Evolutionary conservation across 2,329 filamentous ascomycete genomes (phyloP), one percentile per base, ranked within the genome.

Genomic region (Diaporthe amygdali): DNA sequence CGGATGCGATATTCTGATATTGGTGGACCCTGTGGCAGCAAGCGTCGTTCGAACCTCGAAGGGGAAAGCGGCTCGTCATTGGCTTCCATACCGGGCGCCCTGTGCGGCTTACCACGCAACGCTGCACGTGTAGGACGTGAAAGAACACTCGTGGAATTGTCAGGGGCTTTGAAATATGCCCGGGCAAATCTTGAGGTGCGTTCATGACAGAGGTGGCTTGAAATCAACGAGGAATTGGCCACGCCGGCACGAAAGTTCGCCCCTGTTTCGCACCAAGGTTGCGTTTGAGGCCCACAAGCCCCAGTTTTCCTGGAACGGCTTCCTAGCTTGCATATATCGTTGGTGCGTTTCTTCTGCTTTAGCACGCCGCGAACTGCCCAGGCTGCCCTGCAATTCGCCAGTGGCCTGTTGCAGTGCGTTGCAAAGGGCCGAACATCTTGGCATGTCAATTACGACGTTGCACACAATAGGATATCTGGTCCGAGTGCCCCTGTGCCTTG

Each of bases 391-490:
- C 27, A 55, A 68, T 47, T 68, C 66, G 51, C 51, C 51, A 52
- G 15, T 27, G 51, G 30, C 64, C 51, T 37, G 51, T 56, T 46
- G 37, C 52, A 68, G 30, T 34, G 25, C 30, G 14, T 34, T 37
- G 27, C 41, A 63, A 63, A 63, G 59, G 56, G 30, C 59, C 59
- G 59, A 63, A 22, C 59, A 15, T 47, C 59, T 63, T 63, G 59
- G 27, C 59, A 63, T 63, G 41, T 63, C 59, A 63, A 47, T 22
- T 25, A 63, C 59, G 59, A 63, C 41, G 41, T 47, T 47, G 59
- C 59, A 63, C 59, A 63, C 20, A 63, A 63, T 34, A 63, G 59
- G 59, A 63, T 44, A 63, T 63, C 46, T 63, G 41, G 59, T 63
- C 59, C 59, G 59, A 22, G 59, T 47, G 27, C 59, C 59, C 59